Conservation (phyloP, 2,329 filamentous ascomycete species). For the Dryadomyces quercus-mongolicae region DNA sequence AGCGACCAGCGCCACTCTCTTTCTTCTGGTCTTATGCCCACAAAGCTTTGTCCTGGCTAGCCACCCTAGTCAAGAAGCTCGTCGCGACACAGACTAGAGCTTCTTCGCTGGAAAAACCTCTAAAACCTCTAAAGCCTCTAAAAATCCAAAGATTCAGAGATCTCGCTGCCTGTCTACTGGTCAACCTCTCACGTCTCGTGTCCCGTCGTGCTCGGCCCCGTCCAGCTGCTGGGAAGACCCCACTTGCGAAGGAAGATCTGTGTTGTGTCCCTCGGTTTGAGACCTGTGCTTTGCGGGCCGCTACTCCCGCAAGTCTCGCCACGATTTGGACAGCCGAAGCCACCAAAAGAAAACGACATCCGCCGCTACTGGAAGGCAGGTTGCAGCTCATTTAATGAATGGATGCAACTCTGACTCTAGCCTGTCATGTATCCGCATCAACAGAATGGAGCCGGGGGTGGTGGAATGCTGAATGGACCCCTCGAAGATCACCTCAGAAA, state of each 20-base stretch:
- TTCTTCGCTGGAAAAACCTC: too few relatives aligned
- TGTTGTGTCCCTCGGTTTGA: background rate
- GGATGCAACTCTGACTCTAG: background rate
- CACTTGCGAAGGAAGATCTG: background rate
- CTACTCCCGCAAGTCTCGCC: background rate
- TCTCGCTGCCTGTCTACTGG: too few relatives aligned
- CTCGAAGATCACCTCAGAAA: conserved; percentile 14
- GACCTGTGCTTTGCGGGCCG: background rate
- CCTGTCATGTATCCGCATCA: conserved; percentile 8
- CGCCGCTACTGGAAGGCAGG: background rate
- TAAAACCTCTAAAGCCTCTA: background rate
- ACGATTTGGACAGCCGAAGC: background rate
- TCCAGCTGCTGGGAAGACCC: background rate
- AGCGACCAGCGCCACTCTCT: background rate
- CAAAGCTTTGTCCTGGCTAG: background rate
- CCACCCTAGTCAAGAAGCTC: background rate
- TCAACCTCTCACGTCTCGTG: too few relatives aligned
- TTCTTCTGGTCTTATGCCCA: background rate
- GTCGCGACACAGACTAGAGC: background rate
- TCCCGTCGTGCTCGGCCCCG: too few relatives aligned
- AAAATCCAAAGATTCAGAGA: too few relatives aligned
- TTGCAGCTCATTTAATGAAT: background rate
- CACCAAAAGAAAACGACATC: background rate
- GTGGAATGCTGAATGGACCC: conserved; percentile 1
- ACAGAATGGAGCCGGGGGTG: conserved; percentile 1